These are phyloP conservation scores for Hericium rajendrae DNA, from an alignment of 768 basidiomycete species.

Conservation along the genomic window DNA sequence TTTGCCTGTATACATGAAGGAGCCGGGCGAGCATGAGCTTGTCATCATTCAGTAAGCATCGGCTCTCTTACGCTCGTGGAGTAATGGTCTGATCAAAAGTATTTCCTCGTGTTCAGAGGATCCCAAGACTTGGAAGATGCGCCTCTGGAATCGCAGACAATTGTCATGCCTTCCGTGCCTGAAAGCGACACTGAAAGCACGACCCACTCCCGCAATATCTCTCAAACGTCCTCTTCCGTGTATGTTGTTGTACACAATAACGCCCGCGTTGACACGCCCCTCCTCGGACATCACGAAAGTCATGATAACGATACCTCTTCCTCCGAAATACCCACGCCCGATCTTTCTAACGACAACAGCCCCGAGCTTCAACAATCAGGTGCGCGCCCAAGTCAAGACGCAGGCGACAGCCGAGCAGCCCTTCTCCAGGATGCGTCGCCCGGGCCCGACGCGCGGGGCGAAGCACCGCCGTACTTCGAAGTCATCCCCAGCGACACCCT, in stretches of 20 bases:
- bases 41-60: conserved; percentile 46
- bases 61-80: neutral
- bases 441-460: conserved; percentile 39
- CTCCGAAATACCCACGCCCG: neutral
- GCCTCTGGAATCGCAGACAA: conserved; percentile 32
- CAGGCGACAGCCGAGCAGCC: conserved; percentile 1
- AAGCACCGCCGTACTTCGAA: conserved; percentile 63
- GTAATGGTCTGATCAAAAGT: neutral
- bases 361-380: no score
- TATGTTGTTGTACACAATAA: conserved; percentile 9
- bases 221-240: conserved; percentile 2
- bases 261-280: conserved; percentile 9
- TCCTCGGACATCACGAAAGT: conserved; percentile 7
- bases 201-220: conserved; percentile 10
- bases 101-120: conserved; percentile 27
- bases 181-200: conserved; percentile 16
- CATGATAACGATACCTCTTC: conserved; percentile 3
- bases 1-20: conserved; percentile 73
- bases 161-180: conserved; percentile 21
- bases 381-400: neutral
- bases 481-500: conserved; percentile 24
- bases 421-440: conserved; percentile 15
- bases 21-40: conserved; percentile 74
- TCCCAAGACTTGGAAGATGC: conserved; percentile 46
- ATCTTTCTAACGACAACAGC: neutral